Base-by-base conservation (phyloP, 331 rosid genomes). In the Acacia pycnantha region DNA sequence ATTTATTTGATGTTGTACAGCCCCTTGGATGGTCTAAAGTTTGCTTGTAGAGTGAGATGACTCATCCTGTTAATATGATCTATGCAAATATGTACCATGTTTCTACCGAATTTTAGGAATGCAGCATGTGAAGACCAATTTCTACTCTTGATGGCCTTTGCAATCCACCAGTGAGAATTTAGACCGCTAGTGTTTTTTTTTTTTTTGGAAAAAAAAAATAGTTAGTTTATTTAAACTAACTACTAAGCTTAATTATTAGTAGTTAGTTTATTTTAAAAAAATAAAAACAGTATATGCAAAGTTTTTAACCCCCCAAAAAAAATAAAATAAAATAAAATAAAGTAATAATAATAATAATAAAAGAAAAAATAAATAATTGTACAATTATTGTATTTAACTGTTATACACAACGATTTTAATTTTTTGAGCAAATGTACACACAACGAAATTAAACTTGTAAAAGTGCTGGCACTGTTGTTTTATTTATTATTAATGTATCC, bases 1-100 rank as follows among this genome's bases (percentile, higher is more conserved):
- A 31, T 65, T 80, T 70, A 62, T 69, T 48, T 51, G 69, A n/a
- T 82, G 31, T 78, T 87, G 88, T 87, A 84, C 82, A 87, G 86
- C 77, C 72, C 21, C 46, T 79, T 75, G 86, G 77, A 62, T 68
- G 74, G 62, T 81, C 50, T 13, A 41, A 24, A 73, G 54, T 83
- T 79, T 81, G 41, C 72, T 33, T 81, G 85, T 86, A 73, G 58
- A 77, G 73, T 69, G 76, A 80, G 72, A 40, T 83, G 72, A 56
- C 81, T 73, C 79, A 62, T 56, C 53, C 67, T 80, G 77, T 69
- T 73, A 77, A 58, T 53, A 22, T 37, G 18, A 67, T 58, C 72
- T 56, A 21, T 70, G 70, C 22, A 29, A 47, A 9, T 54, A 35
- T 29, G 65, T 75, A 26, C 59, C 70, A 19, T 0, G 47, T 74